A percentile compares a stretch with the other conserved stretches of the same genome.
Evolutionary conservation across 768 basidiomycete species (phyloP).

Genomic region (Pleurotus pulmonarius): DNA sequence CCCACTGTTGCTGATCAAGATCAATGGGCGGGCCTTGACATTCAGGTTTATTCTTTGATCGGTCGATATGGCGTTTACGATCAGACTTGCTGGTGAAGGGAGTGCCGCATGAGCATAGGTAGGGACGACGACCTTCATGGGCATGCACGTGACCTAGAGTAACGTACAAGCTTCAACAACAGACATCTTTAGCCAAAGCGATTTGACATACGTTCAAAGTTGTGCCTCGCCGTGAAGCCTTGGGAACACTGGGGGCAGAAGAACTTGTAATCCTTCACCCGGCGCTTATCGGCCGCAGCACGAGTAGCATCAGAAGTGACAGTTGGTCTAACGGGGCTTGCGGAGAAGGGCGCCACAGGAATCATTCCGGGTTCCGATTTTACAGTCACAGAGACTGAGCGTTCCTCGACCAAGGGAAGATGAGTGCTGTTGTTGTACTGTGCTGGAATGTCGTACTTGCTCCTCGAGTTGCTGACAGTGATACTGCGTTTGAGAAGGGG

Average conservation of each 20-base stretch:
- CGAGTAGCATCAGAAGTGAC: slow-evolving; percentile 6
- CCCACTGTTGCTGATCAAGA: not conserved
- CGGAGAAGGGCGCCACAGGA: not conserved
- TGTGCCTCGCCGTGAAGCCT: not conserved
- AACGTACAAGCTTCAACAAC: not conserved
- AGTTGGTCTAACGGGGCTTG: not conserved
- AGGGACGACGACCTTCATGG: slow-evolving; percentile 2
- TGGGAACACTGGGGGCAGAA: not conserved
- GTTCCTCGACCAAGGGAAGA: not conserved
- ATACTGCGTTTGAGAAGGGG: not conserved
- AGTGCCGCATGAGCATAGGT: slow-evolving; percentile 1
- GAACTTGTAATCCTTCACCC: not conserved
- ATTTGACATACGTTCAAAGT: slow-evolving; percentile 1
- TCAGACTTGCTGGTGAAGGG: slow-evolving; percentile 5
- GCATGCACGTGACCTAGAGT: slow-evolving; percentile 2
- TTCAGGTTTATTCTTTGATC: not conserved
- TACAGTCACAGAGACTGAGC: not conserved
- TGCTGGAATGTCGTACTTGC: not conserved
- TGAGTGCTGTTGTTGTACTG: not conserved
- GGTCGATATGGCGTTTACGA: slow-evolving; percentile 5
- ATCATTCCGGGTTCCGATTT: not conserved
- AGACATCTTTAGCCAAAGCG: not conserved
- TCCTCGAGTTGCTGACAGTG: not conserved
- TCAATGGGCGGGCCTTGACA: slow-evolving; percentile 1
- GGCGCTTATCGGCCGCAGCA: not conserved